Conservation (phyloP, 805 yeast genomes). For the Yueomyces sp. region DNA sequence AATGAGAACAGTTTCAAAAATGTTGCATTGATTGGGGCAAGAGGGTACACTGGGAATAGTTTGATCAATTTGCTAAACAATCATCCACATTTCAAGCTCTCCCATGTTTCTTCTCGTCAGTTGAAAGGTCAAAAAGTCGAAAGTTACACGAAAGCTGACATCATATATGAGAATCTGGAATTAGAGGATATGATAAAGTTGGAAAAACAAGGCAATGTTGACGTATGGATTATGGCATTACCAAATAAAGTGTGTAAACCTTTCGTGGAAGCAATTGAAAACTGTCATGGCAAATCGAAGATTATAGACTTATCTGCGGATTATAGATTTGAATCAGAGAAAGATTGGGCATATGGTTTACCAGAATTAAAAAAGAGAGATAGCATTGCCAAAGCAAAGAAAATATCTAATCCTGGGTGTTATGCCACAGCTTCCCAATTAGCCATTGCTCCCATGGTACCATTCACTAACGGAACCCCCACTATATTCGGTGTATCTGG, state of each 20-base stretch:
- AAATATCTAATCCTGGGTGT: conserved; percentile 95
- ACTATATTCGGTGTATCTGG: conserved; percentile 93
- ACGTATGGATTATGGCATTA: conserved; percentile 98
- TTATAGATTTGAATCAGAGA: conserved; percentile 80
- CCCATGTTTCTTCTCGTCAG: conserved; percentile 95
- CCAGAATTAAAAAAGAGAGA: conserved; percentile 78
- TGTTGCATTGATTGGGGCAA: conserved; percentile 93
- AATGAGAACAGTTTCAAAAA: conserved; percentile 47
- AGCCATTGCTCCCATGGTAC: conserved; percentile 76
- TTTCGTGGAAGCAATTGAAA: conserved; percentile 67
- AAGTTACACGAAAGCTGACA: conserved; percentile 74
- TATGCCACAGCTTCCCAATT: conserved; percentile 98
- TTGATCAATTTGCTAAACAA: conserved; percentile 72
- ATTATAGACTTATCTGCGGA: conserved; percentile 92
- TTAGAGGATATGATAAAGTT: conserved; percentile 71
- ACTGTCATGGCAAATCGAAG: conserved; percentile 59
- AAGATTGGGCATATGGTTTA: conserved; percentile 87
- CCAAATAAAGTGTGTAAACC: conserved; percentile 96
- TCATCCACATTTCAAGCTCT: conserved; percentile 77
- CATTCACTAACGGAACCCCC: conserved; percentile 59
- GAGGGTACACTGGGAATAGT: conserved; percentile 95
- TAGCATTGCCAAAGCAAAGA: conserved; percentile 53
- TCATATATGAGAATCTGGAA: conserved; percentile 74
- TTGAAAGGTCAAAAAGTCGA: conserved; percentile 72
- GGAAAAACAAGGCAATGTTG: conserved; percentile 68